A percentile compares a stretch with the other conserved stretches of the same genome.
phyloP scores from a whole-genome alignment of 2,329 filamentous ascomycete genomes.

The Pseudocercospora ulei region DNA sequence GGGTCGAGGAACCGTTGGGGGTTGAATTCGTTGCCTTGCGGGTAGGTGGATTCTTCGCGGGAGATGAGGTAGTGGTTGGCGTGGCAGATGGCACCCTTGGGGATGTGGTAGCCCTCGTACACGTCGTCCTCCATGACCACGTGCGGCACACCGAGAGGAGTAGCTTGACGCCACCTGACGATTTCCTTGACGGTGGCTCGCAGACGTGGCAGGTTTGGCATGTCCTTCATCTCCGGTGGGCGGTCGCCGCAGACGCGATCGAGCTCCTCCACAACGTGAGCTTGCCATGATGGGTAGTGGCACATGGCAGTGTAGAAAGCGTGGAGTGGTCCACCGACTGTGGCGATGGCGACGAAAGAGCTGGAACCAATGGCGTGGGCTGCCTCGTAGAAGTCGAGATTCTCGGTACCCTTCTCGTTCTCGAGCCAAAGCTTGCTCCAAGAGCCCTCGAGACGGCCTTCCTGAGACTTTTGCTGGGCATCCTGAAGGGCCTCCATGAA shows the following conservation, averaged over 20 bases:
- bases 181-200: constrained; percentile 33
- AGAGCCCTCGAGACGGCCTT: constrained; percentile 25
- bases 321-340: constrained; percentile 32
- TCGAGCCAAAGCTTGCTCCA: constrained; percentile 33
- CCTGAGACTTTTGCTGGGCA: constrained; percentile 26
- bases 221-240: constrained; percentile 29
- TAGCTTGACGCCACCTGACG: constrained; percentile 32
- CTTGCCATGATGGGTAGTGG: constrained; percentile 31
- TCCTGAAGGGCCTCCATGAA: constrained; percentile 32
- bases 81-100: constrained; percentile 34
- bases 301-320: constrained; percentile 33
- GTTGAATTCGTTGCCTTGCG: constrained; percentile 29
- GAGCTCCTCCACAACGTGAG: constrained; percentile 29
- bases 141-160: constrained; percentile 37
- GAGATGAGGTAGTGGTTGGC: constrained; percentile 33
- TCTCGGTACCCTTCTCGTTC: constrained; percentile 30
- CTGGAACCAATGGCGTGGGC: constrained; percentile 32
- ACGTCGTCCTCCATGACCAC: constrained; percentile 33
- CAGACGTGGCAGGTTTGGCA: constrained; percentile 31
- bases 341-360: constrained; percentile 33
- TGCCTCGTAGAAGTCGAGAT: constrained; percentile 31
- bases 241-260: constrained; percentile 31
- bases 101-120: constrained; percentile 35
- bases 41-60: constrained; percentile 30
- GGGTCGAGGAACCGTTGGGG: constrained; percentile 33